Conservation (phyloP, 2,329 filamentous ascomycete species). For the Fusarium liriodendri region DNA sequence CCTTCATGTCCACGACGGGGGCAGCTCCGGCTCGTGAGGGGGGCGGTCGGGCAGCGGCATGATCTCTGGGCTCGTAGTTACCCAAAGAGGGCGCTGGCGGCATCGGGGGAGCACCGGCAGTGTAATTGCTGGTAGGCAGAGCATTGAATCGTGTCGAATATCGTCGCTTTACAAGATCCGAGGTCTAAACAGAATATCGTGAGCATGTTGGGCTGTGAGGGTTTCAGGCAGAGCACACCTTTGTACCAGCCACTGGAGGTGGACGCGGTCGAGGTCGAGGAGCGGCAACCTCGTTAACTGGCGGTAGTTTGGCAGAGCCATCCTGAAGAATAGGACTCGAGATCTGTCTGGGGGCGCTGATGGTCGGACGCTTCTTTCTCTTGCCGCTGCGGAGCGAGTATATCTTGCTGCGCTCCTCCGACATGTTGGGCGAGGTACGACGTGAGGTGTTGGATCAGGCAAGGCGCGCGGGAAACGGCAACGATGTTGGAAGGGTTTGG, state of each 20-base stretch:
- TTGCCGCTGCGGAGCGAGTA: slow-evolving; percentile 71
- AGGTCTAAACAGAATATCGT: slow-evolving; percentile 59
- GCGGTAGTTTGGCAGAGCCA: slow-evolving; percentile 48
- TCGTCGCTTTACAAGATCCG: slow-evolving; percentile 90
- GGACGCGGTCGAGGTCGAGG: slow-evolving; percentile 58
- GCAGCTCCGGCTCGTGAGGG: slow-evolving; percentile 65
- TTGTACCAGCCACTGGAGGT: slow-evolving; percentile 65
- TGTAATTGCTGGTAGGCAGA: slow-evolving; percentile 76
- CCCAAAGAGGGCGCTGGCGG: slow-evolving; percentile 72
- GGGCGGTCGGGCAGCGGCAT: slow-evolving; percentile 58
- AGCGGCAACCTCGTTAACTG: slow-evolving; percentile 40
- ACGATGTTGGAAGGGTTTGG: background rate
- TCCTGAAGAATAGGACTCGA: slow-evolving; percentile 69
- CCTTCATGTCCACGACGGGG: slow-evolving; percentile 79
- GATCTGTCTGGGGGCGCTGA: slow-evolving; percentile 73
- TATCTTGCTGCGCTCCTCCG: slow-evolving; percentile 70
- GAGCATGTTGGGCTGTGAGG: slow-evolving; percentile 22
- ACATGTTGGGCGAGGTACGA: slow-evolving; percentile 57
- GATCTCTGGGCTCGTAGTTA: slow-evolving; percentile 66
- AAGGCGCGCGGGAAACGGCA: background rate
- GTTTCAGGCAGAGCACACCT: slow-evolving; percentile 54
- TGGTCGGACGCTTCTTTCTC: slow-evolving; percentile 69
- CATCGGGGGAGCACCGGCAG: slow-evolving; percentile 76
- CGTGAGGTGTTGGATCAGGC: background rate
- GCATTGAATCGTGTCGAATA: slow-evolving; percentile 95